Evolutionary conservation across 2,329 filamentous ascomycete species (phyloP).

Genomic region (Colletotrichum tamarilloi): DNA sequence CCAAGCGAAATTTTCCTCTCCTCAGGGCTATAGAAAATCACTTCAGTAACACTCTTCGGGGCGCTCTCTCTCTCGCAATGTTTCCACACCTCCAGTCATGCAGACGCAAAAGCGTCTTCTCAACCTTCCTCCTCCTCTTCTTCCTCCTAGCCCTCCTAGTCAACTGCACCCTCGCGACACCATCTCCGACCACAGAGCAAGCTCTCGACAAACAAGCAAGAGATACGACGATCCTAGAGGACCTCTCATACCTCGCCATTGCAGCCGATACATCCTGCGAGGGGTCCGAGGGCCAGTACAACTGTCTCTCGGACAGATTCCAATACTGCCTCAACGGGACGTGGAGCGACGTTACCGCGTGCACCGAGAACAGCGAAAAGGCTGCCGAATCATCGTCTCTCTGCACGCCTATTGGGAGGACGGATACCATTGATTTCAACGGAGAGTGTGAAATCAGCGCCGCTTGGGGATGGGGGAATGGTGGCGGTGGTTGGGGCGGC

Average conservation of each 20-base stretch:
- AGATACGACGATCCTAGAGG: neutral
- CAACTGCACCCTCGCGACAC: conserved; percentile 25
- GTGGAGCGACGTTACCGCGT: conserved; percentile 51
- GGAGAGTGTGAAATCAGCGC: conserved; percentile 21
- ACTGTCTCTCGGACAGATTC: conserved; percentile 61
- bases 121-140: conserved; percentile 6
- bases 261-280: conserved; percentile 52
- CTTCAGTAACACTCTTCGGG: fast-evolving
- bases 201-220: neutral
- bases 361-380: neutral
- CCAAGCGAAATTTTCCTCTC: neutral
- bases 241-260: conserved; percentile 40
- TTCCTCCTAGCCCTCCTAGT: conserved; percentile 3
- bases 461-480: conserved; percentile 3
- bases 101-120: conserved; percentile 3
- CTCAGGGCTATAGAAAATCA: fast-evolving
- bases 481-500: conserved; percentile 1
- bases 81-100: neutral
- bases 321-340: conserved; percentile 61
- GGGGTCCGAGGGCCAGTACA: conserved; percentile 62
- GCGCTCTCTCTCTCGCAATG: neutral
- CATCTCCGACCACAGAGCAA: neutral
- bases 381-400: neutral
- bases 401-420: conserved; percentile 25
- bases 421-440: conserved; percentile 23